Evolutionary conservation across 192 early-diverging fungal species (phyloP), one percentile per base, ranked within the genome.

Genomic region (Backusella westeae): DNA sequence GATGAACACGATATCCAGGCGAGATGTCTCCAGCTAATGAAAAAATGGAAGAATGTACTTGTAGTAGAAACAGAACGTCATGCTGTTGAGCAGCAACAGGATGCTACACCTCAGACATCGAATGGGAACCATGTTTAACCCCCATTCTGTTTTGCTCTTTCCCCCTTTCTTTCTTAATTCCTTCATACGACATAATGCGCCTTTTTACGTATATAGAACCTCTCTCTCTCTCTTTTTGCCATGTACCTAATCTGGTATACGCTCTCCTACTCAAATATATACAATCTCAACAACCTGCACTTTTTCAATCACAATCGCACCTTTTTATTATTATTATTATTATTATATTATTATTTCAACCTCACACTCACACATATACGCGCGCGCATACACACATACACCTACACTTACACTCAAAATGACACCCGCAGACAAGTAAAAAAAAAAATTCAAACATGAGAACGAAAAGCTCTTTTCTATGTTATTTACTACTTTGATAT

Each of bases 1-100:
- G 76, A 81, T 7, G 29, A 68, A 35, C 46, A 73, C 26, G 77
- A 70, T n/a, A 72, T 81, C 12, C 74, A 73, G 19, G 67, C 77
- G 6, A 65, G 76, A 32, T 76, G 75, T 63, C 71, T 69, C 4
- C 75, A 77, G 7, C n/a, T 81, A 29, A 77, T 81, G 75, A 81
- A 74, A 66, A 73, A 69, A 32, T 81, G 80, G 80, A 81, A 77
- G 38, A 53, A 34, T 1, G 39, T 71, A 9, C 53, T 78, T 69
- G 44, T 78, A 32, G 71, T 36, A 39, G 56, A 23, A 29, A 14
- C 56, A 8, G 56, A 63, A 3, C 68, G 35, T 69, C 36, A 41
- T 3, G 21, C 68, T 69, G 68, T n/a, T 38, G 38, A 69, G 19
- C 34, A 69, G n/a, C 23, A 67, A 19, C 68, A 41, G 36, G 68